Base-by-base conservation (phyloP, 495 filamentous ascomycete species). In the Penicillium taxi region DNA sequence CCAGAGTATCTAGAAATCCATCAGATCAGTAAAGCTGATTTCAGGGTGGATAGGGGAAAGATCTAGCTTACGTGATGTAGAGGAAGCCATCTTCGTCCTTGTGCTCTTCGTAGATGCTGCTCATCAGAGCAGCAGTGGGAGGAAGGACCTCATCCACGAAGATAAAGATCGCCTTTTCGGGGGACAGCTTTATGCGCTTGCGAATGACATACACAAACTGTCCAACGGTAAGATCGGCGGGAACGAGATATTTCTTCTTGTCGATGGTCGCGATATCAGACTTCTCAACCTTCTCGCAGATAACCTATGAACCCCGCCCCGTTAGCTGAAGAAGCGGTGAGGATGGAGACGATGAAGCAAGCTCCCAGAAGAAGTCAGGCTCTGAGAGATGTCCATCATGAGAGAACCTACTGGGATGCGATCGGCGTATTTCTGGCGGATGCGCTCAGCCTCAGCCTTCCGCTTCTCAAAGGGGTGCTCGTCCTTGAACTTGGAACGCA, bases 161-260 rank as follows among this genome's bases (percentile, higher is more conserved):
- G 76, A 99, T 99, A 76, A 99, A 99, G 73, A 99, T 99, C 48
- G 91, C 91, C 75, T 99, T 99, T 73, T 99, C 91, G 6, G 91
- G 91, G 8, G 88, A 95, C 35, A 99, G 75, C 85, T 99, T 99
- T 73, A 99, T 99, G 50, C 91, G 83, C 75, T 99, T 99, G 61
- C 91, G 87, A 67, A 99, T 99, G 32, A 99, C 91, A 63, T 99
- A 99, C 69, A 99, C 91, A 62, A 99, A 99, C 81, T 99, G 91
- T 50, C 91, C 91, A 26, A 99, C 91, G 37, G 93, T 99, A 48
- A 99, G 80, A 59, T 99, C 91, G 41, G 91, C 86, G 1, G 91
- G 91, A 12, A 99, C 91, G 6, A 99, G 78, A 57, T 99, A 99
- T 72, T 99, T 99, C 80, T 99, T 99, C 81, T 99, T 99, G 73